Base-by-base conservation (phyloP, 2,329 filamentous ascomycete genomes). In the Hypomyces perniciosus region DNA sequence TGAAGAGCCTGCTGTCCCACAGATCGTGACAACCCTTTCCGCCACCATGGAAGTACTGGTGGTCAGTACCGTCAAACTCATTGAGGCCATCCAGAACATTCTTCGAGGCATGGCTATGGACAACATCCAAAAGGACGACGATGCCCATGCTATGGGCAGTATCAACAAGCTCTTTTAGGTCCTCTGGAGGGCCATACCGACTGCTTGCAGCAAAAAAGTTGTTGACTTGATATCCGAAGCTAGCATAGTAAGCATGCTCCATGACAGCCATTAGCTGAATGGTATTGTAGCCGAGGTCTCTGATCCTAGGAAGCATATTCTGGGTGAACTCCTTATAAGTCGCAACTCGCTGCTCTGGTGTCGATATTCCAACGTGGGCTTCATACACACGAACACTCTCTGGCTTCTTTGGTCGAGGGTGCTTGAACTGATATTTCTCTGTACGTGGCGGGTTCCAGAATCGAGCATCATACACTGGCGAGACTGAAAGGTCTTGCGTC, bases 161-260 rank as follows among this genome's bases (percentile, higher is more conserved):
- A 64, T 99, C 93, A 57, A 99, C 88, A 44, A 99, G 80, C 75
- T 97, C 92, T 70, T 96, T 99, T 59, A 99, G 76, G 35, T 97
- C 93, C 64, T 99, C 93, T 0, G 93, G 93, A 1, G 85, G 81
- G 39, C 93, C 93, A 65, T 96, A 99, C 56, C 93, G 85, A 68
- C 92, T 97, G 70, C 91, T 96, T 9, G 92, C 91, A 29, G 93
- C 93, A 62, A 97, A 99, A 77, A 99, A 99, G 70, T 88, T 96
- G 75, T 97, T 99, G 72, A 99, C 83, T 70, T 99, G 93, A 69
- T 99, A 99, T 43, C 93, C 93, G 62, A 99, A 99, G 65, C 92
- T 97, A 62, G 93, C 93, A 68, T 99, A 99, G 77, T 99, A 99
- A 45, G 93, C 93, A 71, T 99, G 93, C 67, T 99, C 93, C 92